Evolutionary conservation across 2,329 filamentous ascomycete species (phyloP), one percentile per base, ranked within the genome.

Genomic region (Aspergillus felis): DNA sequence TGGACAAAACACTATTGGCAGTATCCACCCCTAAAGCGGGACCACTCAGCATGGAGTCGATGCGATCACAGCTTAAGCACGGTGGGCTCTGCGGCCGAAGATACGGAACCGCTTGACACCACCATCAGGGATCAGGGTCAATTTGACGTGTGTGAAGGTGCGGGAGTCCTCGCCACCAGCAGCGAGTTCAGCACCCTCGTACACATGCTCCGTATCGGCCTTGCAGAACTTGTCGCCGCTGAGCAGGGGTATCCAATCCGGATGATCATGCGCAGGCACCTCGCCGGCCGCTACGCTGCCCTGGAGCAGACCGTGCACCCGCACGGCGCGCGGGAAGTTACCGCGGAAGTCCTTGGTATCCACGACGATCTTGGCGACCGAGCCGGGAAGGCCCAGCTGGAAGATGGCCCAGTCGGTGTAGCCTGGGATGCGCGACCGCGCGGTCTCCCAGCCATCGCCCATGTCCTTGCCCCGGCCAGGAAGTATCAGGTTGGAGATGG

Each of bases 111-210:
- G 81, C 84, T 96, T 96, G 2, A 97, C 89, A 25, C 93, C 92
- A 35, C 93, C 92, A 74, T 97, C 92, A 0, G 93, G 93, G 65
- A 96, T 91, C 71, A 97, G 94, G 35, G 91, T 89, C 71, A 97
- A 80, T 82, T 96, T 97, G 24, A 92, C 86, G 76, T 94, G 92
- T 12, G 89, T 91, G 68, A 91, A 89, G 2, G 80, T 77, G 70
- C 79, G 81, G 41, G 85, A 84, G 92, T 78, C 64, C 81, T 85
- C 67, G 87, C 83, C 60, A 90, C 82, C 58, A 80, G 79, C 7
- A 85, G 88, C 89, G 50, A 78, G 63, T 48, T 73, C 71, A 8
- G 68, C 65, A 0, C 66, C 70, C 54, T 76, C 74, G 59, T 73
- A 76, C 2, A 71, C 64, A 66, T 78, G 75, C 64, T 77, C 73